A percentile compares a stretch with the other conserved stretches of the same genome.
Evolutionary conservation across 495 filamentous ascomycete genomes (phyloP).

Genomic region (Hyaloscypha hepaticicola): DNA sequence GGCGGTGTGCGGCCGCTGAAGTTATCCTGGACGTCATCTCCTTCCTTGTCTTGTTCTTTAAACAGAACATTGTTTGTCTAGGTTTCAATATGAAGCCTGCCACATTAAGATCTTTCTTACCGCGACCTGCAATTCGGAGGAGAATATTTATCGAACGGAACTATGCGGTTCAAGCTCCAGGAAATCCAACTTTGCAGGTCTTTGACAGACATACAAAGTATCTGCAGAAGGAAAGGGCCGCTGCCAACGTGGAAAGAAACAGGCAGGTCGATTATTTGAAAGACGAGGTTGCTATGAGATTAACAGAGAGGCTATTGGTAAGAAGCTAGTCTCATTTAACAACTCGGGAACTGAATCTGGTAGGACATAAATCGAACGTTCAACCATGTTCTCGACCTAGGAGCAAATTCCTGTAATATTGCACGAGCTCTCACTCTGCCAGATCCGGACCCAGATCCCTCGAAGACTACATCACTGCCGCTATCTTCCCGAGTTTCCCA

Average conservation of each 20-base stretch:
- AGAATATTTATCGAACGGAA: constrained; percentile 37
- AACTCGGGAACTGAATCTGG: constrained; percentile 4
- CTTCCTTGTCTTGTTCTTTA: constrained; percentile 3
- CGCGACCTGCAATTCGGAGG: constrained; percentile 18
- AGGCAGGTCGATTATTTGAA: constrained; percentile 85
- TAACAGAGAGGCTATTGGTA: constrained; percentile 87
- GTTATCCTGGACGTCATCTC: constrained; percentile 16
- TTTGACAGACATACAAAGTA: constrained; percentile 88
- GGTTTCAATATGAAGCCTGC: constrained; percentile 22
- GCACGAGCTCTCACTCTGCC: constrained; percentile 73
- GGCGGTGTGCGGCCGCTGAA: background rate
- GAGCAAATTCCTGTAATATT: constrained; percentile 94
- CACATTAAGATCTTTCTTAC: constrained; percentile 24
- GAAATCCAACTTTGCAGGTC: constrained; percentile 76
- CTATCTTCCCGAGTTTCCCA: constrained; percentile 64
- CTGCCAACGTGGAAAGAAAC: constrained; percentile 64
- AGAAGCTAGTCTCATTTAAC: constrained; percentile 18
- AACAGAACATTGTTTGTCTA: background rate
- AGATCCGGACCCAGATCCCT: constrained; percentile 60
- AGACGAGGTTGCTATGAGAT: constrained; percentile 81
- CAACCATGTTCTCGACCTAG: constrained; percentile 84
- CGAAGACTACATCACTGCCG: constrained; percentile 54
- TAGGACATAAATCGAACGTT: constrained; percentile 91
- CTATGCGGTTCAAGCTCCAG: constrained; percentile 76
- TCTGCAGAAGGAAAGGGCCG: constrained; percentile 86